Evolutionary conservation across 495 filamentous ascomycete genomes (phyloP).

Genomic region (Aspergillus indologenus): DNA sequence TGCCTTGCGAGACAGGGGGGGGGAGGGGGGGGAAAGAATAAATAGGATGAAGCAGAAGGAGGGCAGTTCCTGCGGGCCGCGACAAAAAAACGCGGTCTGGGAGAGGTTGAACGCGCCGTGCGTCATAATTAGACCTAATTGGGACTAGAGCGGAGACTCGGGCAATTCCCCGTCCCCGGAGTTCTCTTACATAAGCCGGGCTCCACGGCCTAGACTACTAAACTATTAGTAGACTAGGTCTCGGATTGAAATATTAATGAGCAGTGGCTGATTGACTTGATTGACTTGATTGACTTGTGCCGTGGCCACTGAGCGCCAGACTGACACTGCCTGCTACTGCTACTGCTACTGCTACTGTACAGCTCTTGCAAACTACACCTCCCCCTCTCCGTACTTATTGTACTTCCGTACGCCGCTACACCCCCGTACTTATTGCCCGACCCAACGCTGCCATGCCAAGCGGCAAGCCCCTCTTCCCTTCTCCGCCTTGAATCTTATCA

Average conservation of each 20-base stretch:
- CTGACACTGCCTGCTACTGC: background rate
- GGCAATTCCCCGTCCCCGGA: conserved; percentile 16
- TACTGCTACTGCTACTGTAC: background rate
- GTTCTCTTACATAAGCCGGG: conserved; percentile 10
- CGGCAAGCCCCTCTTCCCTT: conserved; percentile 10
- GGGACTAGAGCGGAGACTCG: conserved; percentile 25
- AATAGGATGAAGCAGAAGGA: background rate
- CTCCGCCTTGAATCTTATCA: background rate
- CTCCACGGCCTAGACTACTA: conserved; percentile 2
- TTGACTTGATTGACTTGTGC: too few species aligned
- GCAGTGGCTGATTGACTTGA: background rate
- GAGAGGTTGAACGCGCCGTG: conserved; percentile 20
- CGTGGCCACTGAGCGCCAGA: too few species aligned
- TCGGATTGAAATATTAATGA: background rate
- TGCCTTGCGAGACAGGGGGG: background rate
- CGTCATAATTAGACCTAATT: conserved; percentile 31
- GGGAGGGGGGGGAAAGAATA: too few species aligned
- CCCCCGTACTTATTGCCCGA: too few species aligned
- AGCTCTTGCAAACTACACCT: conserved; percentile 9
- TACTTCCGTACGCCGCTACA: too few species aligned
- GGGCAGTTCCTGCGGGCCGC: conserved; percentile 7
- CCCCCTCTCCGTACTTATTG: too few species aligned
- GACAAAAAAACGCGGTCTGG: conserved; percentile 27
- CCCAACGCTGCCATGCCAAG: conserved; percentile 6
- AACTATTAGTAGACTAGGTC: too few species aligned